Conservation (phyloP, 2,329 filamentous ascomycete genomes). For the Ophiobolus disseminans region DNA sequence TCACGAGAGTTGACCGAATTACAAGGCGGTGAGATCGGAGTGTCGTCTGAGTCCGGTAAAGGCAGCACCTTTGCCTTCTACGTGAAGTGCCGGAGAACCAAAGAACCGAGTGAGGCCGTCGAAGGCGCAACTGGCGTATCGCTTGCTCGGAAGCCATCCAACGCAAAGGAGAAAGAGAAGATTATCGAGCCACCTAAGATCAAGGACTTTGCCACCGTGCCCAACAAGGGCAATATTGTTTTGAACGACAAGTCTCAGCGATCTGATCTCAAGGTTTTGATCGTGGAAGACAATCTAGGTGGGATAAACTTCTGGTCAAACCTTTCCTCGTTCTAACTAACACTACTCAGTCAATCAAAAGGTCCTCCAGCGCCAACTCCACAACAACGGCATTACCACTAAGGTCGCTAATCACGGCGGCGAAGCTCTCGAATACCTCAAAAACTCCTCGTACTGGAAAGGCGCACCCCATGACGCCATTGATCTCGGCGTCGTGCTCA, state of each 20-base stretch:
- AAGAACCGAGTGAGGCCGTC: slow-evolving; percentile 41
- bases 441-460: slow-evolving; percentile 53
- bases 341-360: slow-evolving; percentile 55
- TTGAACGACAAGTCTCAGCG: slow-evolving; percentile 19
- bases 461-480: slow-evolving; percentile 30
- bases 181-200: slow-evolving; percentile 32
- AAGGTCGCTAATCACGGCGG: slow-evolving; percentile 59
- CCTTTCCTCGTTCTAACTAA: slow-evolving; percentile 2
- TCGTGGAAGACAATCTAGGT: slow-evolving; percentile 54
- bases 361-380: slow-evolving; percentile 59
- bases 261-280: slow-evolving; percentile 44
- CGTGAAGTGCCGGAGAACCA: slow-evolving; percentile 69
- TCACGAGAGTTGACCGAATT: slow-evolving; percentile 79
- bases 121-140: slow-evolving; percentile 35
- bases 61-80: slow-evolving; percentile 82
- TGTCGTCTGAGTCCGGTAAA: slow-evolving; percentile 69
- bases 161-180: slow-evolving; percentile 35
- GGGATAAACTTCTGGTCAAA: background rate
- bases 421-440: slow-evolving; percentile 55
- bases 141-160: slow-evolving; percentile 37
- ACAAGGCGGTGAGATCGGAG: slow-evolving; percentile 80
- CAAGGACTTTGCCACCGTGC: slow-evolving; percentile 45
- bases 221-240: slow-evolving; percentile 10
- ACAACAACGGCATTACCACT: slow-evolving; percentile 56
- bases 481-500: slow-evolving; percentile 44